Conservation (phyloP, 345 rosid species). For the Corchorus olitorius region DNA sequence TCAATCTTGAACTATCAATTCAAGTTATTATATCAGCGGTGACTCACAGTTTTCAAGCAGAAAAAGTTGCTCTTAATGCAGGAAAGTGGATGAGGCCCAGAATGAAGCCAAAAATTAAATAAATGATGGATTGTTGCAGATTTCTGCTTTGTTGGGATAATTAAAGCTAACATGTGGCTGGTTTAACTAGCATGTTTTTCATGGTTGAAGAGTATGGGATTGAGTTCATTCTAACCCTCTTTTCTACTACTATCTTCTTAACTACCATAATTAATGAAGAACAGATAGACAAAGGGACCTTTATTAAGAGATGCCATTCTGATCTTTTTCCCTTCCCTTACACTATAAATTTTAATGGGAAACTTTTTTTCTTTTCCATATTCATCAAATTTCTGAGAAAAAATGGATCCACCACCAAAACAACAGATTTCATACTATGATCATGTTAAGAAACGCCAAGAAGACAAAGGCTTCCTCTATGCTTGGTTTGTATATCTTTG, state of each 20-base stretch:
- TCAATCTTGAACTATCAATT: not conserved
- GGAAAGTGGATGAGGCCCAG: not conserved
- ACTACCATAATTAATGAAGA: not conserved
- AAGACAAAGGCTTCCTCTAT: slow-evolving; percentile 56
- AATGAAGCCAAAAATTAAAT: not conserved
- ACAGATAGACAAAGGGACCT: not conserved
- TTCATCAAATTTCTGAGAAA: not conserved
- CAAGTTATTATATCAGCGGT: not conserved
- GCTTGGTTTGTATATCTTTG: slow-evolving; percentile 32
- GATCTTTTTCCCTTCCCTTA: not conserved
- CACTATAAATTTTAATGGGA: slow-evolving; percentile 2
- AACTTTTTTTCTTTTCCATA: not conserved
- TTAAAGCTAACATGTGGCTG: slow-evolving; percentile 4
- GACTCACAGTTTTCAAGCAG: not conserved
- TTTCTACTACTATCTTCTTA: not conserved
- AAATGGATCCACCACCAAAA: slow-evolving; percentile 36
- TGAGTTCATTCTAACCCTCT: not conserved
- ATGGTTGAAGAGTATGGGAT: not conserved
- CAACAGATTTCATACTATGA: slow-evolving; percentile 41
- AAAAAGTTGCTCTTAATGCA: not conserved
- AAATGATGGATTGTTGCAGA: slow-evolving; percentile 6
- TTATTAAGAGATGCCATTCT: not conserved
- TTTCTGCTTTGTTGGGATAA: not conserved
- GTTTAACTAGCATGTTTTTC: not conserved
- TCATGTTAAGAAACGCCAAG: slow-evolving; percentile 39